Evolutionary conservation across 805 yeast species (phyloP), one percentile per base, ranked within the genome.

Genomic region (Yarrowia porcina): DNA sequence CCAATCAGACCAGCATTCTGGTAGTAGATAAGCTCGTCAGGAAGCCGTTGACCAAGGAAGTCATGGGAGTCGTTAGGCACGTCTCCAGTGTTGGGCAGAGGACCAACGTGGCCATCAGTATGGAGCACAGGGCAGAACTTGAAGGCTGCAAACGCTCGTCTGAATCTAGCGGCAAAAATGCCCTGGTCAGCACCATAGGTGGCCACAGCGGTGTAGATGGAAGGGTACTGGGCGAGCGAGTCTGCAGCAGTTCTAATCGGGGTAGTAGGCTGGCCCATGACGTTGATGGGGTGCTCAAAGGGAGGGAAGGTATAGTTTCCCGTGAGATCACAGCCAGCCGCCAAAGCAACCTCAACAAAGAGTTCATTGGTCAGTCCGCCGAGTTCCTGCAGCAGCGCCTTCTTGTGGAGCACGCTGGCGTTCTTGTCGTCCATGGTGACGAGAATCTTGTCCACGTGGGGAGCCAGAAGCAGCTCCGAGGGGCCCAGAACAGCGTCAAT

Each of bases 401-500:
- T 65, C 67, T 81, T 84, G 66, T 85, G 89, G 45, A 91, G 77
- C 70, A 80, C 88, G 68, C 87, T 80, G 71, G 90, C 88, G 65
- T 83, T 88, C 66, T 81, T 82, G 35, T 80, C 77, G 65, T 89
- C 96, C 79, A 91, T 80, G 18, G 87, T 83, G 56, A 86, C 73
- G 63, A 93, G 86, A 64, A 91, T 84, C 67, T 83, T 87, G 64
- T 89, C 94, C 27, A 88, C 80, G 74, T 75, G 69, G 49, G 83
- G 73, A n/a, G 59, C 42, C 71, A 93, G 76, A 45, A 92, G 75
- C 38, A 85, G 79, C 69, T 94, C 98, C 0, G 91, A 86, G 8
- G 97, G 86, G 0, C 96, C 97, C 73, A 85, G 89, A 36, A 92
- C 83, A 5, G 88, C 85, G 72, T 92, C 91, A 57, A 93, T 82